These are phyloP conservation scores for Gryganskiella cystojenkinii DNA, from an alignment of 192 early-diverging fungal species.

Conservation along the genomic window DNA sequence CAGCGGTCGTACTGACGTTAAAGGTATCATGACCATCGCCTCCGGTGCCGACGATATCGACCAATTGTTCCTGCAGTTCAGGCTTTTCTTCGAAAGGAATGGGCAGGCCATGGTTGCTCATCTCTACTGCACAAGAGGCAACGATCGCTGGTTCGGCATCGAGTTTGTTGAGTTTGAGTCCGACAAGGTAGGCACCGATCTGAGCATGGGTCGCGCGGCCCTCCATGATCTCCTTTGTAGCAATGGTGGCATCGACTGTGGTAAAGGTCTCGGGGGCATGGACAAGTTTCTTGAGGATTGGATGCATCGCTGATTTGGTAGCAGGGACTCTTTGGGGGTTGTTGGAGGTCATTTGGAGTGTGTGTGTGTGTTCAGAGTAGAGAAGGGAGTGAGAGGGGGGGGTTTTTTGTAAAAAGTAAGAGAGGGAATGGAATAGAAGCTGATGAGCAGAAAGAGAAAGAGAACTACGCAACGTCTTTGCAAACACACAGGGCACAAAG, in stretches of 20 bases:
- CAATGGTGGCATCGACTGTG: slow-evolving; percentile 63
- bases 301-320: slow-evolving; percentile 43
- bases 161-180: slow-evolving; percentile 73
- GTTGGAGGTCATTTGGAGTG: slow-evolving; percentile 1
- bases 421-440: background rate
- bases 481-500: background rate
- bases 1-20: slow-evolving; percentile 94
- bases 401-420: background rate
- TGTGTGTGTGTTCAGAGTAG: background rate
- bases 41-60: slow-evolving; percentile 98
- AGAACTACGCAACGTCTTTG: background rate
- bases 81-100: slow-evolving; percentile 63
- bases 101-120: slow-evolving; percentile 74
- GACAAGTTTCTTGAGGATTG: slow-evolving; percentile 76
- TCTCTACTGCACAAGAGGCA: slow-evolving; percentile 79
- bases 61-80: slow-evolving; percentile 61
- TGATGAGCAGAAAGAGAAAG: background rate
- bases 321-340: slow-evolving; percentile 29
- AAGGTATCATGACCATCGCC: slow-evolving; percentile 98
- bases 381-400: background rate
- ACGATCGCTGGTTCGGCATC: slow-evolving; percentile 83
- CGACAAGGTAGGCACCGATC: slow-evolving; percentile 87
- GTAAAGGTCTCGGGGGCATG: slow-evolving; percentile 71
- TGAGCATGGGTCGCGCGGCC: slow-evolving; percentile 85
- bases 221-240: slow-evolving; percentile 81